Evolutionary conservation across 2,329 filamentous ascomycete genomes (phyloP).

Genomic region (Scortechinia acanthostroma): DNA sequence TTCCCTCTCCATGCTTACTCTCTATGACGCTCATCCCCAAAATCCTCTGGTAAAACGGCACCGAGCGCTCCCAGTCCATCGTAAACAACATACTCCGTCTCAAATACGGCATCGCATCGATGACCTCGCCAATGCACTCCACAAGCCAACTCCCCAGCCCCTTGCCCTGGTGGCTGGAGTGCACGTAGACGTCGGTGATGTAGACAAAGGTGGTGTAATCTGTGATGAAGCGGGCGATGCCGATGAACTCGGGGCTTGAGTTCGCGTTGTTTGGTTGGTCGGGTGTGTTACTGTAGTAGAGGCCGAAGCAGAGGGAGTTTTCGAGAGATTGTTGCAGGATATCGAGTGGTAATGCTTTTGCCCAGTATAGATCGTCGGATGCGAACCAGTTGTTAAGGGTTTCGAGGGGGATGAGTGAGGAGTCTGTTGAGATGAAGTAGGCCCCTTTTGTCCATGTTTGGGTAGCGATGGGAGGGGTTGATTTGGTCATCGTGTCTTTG

Average conservation of each 20-base stretch:
- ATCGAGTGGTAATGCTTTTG: no score
- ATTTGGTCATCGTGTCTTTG: no score
- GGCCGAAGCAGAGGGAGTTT: no score
- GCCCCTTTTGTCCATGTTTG: no score
- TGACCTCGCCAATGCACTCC: not conserved
- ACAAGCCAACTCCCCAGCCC: not conserved
- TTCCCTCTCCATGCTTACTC: no score
- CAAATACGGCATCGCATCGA: not conserved
- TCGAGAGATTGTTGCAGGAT: no score
- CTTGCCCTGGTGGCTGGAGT: not conserved
- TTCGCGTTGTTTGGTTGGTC: not conserved
- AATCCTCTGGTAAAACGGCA: not conserved
- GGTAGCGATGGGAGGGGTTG: no score
- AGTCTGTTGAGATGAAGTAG: no score
- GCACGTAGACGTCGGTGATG: not conserved
- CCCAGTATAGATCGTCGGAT: no score
- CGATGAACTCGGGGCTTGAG: not conserved
- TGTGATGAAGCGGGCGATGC: not conserved
- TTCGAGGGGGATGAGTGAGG: no score
- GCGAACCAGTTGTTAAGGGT: no score
- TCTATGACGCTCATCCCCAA: not conserved
- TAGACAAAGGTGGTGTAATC: not conserved
- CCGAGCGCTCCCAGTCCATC: not conserved
- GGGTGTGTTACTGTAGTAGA: not conserved
- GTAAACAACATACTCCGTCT: not conserved